A percentile compares a stretch with the other conserved stretches of the same genome.
phyloP scores from a whole-genome alignment of 1,139 yeast genomes.

The Pichia sp. region DNA sequence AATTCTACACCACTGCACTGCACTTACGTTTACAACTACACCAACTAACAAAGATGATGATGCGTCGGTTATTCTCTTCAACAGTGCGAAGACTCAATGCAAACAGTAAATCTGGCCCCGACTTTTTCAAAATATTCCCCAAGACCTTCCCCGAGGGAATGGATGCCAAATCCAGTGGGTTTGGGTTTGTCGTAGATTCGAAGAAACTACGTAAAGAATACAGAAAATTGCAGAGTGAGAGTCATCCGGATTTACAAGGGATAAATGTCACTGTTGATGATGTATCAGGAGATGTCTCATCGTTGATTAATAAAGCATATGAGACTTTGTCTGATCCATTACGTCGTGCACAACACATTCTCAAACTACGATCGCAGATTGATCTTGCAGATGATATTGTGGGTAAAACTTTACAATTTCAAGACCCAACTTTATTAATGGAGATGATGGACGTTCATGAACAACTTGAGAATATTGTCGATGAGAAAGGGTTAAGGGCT shows the following conservation, averaged over 20 bases:
- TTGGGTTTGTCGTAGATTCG: slow-evolving; percentile 52
- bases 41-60: no score
- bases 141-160: slow-evolving; percentile 61
- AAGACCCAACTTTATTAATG: slow-evolving; percentile 34
- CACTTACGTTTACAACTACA: no score
- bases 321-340: slow-evolving; percentile 64
- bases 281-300: slow-evolving; percentile 33
- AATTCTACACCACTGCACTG: no score
- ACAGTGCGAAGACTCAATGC: no score
- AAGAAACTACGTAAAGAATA: slow-evolving; percentile 63
- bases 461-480: slow-evolving; percentile 38
- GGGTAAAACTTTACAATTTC: slow-evolving; percentile 25
- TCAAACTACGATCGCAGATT: slow-evolving; percentile 35
- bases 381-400: slow-evolving; percentile 35
- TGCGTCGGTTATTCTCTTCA: no score
- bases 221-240: slow-evolving; percentile 58
- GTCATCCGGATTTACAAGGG: slow-evolving; percentile 86
- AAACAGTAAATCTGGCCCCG: no score
- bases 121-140: slow-evolving; percentile 60
- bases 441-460: slow-evolving; percentile 67
- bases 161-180: slow-evolving; percentile 53
- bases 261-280: slow-evolving; percentile 31
- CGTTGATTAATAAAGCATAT: slow-evolving; percentile 69
- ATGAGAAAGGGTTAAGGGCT: slow-evolving; percentile 48
- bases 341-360: slow-evolving; percentile 53